Evolutionary conservation across 164 flowering plant species (phyloP).

Genomic region (Vitis amurensis): DNA sequence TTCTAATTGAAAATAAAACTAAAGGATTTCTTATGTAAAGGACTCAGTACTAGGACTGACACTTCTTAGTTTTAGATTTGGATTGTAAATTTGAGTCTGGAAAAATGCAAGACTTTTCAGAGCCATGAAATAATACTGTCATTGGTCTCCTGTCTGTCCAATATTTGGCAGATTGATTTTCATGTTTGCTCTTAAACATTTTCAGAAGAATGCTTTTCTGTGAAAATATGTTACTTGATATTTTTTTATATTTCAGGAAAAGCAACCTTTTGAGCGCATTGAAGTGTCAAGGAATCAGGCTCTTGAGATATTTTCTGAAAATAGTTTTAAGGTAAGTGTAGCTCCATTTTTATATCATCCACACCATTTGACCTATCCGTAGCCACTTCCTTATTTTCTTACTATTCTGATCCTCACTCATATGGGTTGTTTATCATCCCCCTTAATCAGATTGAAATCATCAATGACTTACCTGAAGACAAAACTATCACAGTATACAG

Average conservation of each 20-base stretch:
- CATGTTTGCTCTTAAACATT: neutral
- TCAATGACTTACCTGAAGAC: constrained; percentile 85
- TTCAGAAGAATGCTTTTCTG: neutral
- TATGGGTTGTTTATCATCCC: neutral
- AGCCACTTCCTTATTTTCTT: neutral
- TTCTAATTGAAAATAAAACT: no score
- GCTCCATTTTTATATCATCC: neutral
- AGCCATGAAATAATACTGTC: neutral
- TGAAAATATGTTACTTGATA: neutral
- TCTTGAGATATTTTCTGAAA: constrained; percentile 92
- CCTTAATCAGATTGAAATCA: constrained; percentile 75
- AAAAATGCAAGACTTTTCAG: neutral
- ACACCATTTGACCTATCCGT: neutral
- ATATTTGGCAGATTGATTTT: neutral
- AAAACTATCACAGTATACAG: constrained; percentile 98
- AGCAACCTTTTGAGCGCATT: constrained; percentile 96
- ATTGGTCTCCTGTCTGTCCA: neutral
- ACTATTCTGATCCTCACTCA: neutral
- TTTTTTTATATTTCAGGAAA: constrained; percentile 54
- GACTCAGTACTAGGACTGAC: no score
- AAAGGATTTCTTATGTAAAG: no score
- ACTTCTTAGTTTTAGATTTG: no score
- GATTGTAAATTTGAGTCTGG: no score
- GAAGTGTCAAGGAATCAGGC: constrained; percentile 93
- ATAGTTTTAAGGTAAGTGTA: constrained; percentile 71